These are phyloP conservation scores for Lichina pygmaea DNA, from an alignment of 495 filamentous ascomycete species.

Conservation along the genomic window DNA sequence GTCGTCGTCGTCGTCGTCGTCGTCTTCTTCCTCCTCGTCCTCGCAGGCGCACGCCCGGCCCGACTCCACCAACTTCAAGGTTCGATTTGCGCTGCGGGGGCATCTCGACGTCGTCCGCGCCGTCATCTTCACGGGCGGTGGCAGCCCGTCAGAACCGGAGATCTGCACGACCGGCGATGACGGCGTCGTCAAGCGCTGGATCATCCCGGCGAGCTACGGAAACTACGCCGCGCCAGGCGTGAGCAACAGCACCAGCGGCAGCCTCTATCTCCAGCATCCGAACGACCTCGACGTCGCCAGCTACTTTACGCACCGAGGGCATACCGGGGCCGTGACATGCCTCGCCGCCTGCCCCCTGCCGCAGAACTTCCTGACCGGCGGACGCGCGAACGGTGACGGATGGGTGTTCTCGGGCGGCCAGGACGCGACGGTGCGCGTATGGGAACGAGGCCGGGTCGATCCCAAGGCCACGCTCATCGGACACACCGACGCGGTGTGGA, in stretches of 20 bases:
- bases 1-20: slow-evolving; percentile 4
- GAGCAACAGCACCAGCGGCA: slow-evolving; percentile 8
- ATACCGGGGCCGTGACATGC: slow-evolving; percentile 67
- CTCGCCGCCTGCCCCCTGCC: slow-evolving; percentile 65
- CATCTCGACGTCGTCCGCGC: slow-evolving; percentile 84
- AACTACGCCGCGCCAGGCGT: slow-evolving; percentile 24
- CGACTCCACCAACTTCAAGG: slow-evolving; percentile 56
- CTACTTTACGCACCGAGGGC: slow-evolving; percentile 86
- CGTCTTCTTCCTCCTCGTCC: slow-evolving; percentile 6
- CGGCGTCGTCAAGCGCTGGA: slow-evolving; percentile 86
- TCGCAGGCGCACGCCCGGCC: slow-evolving; percentile 15
- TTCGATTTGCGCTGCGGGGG: slow-evolving; percentile 72
- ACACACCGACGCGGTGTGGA: slow-evolving; percentile 89
- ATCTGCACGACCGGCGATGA: slow-evolving; percentile 94
- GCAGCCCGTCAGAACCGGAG: slow-evolving; percentile 80
- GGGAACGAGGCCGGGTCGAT: slow-evolving; percentile 82
- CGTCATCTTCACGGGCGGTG: slow-evolving; percentile 87
- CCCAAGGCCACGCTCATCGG: slow-evolving; percentile 86
- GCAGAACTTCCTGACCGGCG: slow-evolving; percentile 67
- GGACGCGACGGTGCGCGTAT: slow-evolving; percentile 76
- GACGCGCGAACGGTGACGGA: slow-evolving; percentile 61
- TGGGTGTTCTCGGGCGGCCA: slow-evolving; percentile 97
- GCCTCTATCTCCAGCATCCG: slow-evolving; percentile 1
- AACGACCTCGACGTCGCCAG: slow-evolving; percentile 73
- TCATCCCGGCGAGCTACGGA: slow-evolving; percentile 57